phyloP scores from a whole-genome alignment of 176 grass and related monocot genomes.

The Phoenix roebelenii region DNA sequence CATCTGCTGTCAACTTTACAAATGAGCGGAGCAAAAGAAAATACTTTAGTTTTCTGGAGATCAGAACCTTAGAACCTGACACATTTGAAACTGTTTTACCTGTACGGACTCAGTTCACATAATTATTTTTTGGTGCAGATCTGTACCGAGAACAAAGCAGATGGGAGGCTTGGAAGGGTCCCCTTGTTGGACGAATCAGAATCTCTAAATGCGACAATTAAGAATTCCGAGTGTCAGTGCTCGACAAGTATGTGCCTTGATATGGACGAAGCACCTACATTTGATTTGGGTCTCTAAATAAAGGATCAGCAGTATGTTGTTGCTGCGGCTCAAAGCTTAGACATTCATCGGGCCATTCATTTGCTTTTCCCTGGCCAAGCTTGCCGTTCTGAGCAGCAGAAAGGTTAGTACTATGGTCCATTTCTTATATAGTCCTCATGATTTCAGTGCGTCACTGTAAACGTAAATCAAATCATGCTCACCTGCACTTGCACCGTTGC shows the following conservation, averaged over 20 bases:
- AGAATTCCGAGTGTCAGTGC: background rate
- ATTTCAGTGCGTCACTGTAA: too few relatives aligned
- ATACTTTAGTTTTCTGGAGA: background rate
- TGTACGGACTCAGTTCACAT: background rate
- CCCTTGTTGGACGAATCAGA: background rate
- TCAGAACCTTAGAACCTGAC: background rate
- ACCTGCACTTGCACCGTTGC: too few relatives aligned
- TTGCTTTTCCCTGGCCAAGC: too few relatives aligned
- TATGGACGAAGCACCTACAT: background rate
- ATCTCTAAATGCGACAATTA: background rate
- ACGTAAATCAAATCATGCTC: too few relatives aligned
- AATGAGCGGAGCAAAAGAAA: too few relatives aligned
- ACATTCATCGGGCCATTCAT: too few relatives aligned
- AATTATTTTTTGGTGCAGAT: background rate
- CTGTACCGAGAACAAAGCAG: background rate
- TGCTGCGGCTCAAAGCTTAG: background rate
- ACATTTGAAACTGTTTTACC: background rate
- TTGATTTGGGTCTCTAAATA: slow-evolving; percentile 5
- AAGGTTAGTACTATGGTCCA: too few relatives aligned
- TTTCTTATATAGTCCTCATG: too few relatives aligned
- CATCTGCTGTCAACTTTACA: too few relatives aligned
- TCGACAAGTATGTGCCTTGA: background rate
- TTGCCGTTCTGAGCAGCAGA: too few relatives aligned
- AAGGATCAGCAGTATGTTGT: background rate
- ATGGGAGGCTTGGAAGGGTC: background rate